Evolutionary conservation across 1,284 basidiomycete genomes (phyloP), one percentile per base, ranked within the genome.

Genomic region (Rhodotorula sp.): DNA sequence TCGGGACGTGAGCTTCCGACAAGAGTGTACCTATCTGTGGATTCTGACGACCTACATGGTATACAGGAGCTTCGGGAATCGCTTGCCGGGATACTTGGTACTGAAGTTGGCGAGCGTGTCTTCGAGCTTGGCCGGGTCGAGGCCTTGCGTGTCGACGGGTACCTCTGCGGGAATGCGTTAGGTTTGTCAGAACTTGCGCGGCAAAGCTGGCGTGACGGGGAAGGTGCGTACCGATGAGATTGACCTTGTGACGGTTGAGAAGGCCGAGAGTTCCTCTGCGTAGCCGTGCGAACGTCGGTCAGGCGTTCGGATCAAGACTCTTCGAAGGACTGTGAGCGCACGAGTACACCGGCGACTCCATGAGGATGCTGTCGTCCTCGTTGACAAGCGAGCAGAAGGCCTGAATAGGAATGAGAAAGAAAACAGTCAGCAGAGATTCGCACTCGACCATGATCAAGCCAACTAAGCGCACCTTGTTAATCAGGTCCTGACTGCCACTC

Each of bases 261-360:
- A 75, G 69, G 45, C 77, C 77, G 33, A 77, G 68, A 2, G 75
- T 77, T 6, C 77, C 77, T 1, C 77, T 78, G 68, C 74, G 42
- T 81, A 72, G 18, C 77, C 80, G 22, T 33, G 8, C 60, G 26
- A 33, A 45, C 20, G 44, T 56, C 54, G 59, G 51, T 15, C 18
- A n/a, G n/a, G 14, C n/a, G 8, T 7, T 20, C 2, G 22, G 33
- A 14, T 14, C 49, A 18, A 48, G 20, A 18, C 24, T 24, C 48
- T 44, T 46, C 29, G 8, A 14, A n/a, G 26, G 15, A 8, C 15
- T 4, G 24, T 7, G 18, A 20, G 26, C 60, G 70, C 66, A 75
- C 60, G 91, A 88, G 80, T 96, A 97, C 33, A 89, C 87, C 0
- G 94, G 94, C 2, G 88, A 87, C 80, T 97, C 94, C 55, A 95